phyloP scores from a whole-genome alignment of 2,329 filamentous ascomycete species.

The Xylaria sp. region DNA sequence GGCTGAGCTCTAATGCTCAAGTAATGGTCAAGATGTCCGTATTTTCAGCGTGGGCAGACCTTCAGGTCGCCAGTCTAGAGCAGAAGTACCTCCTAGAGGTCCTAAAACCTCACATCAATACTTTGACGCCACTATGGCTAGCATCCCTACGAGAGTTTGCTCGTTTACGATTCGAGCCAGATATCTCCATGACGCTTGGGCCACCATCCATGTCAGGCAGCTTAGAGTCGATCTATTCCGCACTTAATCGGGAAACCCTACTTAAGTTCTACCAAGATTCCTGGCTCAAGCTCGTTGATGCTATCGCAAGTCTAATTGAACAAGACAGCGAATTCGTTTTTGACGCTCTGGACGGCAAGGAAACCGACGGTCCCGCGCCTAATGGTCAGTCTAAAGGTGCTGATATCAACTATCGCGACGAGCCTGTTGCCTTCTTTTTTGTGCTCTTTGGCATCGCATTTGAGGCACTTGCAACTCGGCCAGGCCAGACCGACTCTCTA shows the following conservation, averaged over 20 bases:
- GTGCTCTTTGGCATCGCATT: conserved; percentile 97
- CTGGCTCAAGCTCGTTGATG: conserved; percentile 96
- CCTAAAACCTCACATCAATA: conserved; percentile 88
- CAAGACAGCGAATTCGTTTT: conserved; percentile 99
- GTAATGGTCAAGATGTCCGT: conserved; percentile 99
- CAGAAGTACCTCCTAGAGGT: conserved; percentile 91
- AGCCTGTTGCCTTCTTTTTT: conserved; percentile 98
- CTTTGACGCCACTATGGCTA: conserved; percentile 91
- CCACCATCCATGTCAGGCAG: conserved; percentile 85
- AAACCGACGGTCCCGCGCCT: conserved; percentile 59
- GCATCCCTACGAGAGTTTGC: conserved; percentile 95
- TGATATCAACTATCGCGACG: conserved; percentile 97
- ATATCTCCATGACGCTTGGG: conserved; percentile 91
- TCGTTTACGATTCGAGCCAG: conserved; percentile 91
- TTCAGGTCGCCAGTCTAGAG: conserved; percentile 94
- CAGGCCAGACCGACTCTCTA: conserved; percentile 72
- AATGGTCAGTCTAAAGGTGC: conserved; percentile 70
- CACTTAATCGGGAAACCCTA: conserved; percentile 91
- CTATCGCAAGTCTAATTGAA: conserved; percentile 95
- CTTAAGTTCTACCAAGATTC: conserved; percentile 97
- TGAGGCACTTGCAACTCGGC: conserved; percentile 89
- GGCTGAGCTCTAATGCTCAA: conserved; percentile 92
- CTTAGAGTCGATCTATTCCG: conserved; percentile 93
- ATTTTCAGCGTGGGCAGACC: conserved; percentile 95
- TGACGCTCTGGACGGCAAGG: conserved; percentile 91